Conservation (phyloP, 148 eudicot species). For the Vaccinium vitisidaea region DNA sequence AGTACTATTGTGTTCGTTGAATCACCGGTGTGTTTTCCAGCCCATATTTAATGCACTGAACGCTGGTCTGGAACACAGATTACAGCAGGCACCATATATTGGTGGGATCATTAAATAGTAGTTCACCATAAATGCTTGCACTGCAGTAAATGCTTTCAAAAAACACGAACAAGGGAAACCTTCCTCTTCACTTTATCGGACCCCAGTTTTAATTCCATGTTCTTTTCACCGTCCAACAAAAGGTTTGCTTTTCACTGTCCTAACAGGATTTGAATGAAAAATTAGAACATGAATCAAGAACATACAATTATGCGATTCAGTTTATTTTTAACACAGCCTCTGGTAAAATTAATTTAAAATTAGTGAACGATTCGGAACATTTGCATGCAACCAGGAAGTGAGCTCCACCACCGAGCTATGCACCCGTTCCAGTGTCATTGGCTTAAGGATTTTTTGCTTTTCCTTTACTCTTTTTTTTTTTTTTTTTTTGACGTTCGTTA, state of each 20-base stretch:
- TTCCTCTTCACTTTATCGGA: not conserved
- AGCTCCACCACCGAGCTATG: no score
- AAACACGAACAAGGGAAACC: not conserved
- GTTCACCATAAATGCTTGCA: not conserved
- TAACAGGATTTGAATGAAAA: no score
- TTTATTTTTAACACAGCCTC: no score
- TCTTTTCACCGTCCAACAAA: not conserved
- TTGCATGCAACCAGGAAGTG: no score
- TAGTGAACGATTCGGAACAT: no score
- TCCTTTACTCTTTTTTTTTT: no score
- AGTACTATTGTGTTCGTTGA: not conserved
- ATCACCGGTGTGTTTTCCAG: not conserved
- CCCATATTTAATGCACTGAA: not conserved
- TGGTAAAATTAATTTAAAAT: no score
- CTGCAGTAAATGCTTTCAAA: not conserved
- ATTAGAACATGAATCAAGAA: no score
- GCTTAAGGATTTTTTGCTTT: no score
- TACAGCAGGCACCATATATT: not conserved
- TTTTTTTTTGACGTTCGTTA: no score
- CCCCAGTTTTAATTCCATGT: not conserved
- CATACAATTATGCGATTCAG: no score
- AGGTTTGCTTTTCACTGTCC: not conserved
- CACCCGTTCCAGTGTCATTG: no score
- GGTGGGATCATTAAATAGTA: not conserved
- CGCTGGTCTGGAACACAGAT: not conserved